Base-by-base conservation (phyloP, 768 basidiomycete species). In the Russula emetica region DNA sequence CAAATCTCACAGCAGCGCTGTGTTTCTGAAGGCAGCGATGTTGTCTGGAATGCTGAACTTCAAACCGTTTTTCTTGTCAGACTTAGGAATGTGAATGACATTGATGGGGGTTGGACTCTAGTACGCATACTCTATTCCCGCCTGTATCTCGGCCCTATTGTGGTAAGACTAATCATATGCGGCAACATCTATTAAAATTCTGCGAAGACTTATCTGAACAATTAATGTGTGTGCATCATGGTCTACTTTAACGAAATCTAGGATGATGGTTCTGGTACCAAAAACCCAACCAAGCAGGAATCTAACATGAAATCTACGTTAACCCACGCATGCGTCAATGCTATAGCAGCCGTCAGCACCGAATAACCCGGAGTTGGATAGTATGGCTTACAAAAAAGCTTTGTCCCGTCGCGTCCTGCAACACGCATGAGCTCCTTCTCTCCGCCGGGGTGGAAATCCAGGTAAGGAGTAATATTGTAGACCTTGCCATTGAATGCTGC, bases 291-390 rank as follows among this genome's bases (percentile, higher is more conserved):
- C 52, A 97, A 78, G 74, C 93, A 98, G 38, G 85, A 82, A 72
- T 98, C 95, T 24, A 99, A 79, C 92, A 98, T 97, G 69, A 88
- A 88, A 56, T 99, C 96, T n/a, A 82, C 84, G 69, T 93, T 98
- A 36, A 99, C 94, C 96, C 96, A 99, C 4, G 88, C 91, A 74
- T 99, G 96, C 0, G 95, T 98, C 26, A 83, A 75, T 52, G 89
- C 96, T 98, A 67, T 28, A 47, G 16, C 53, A 8, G 38, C 26
- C n/a, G 34, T 62, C 13, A 38, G 54, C 42, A 50, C 11, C 11
- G 6, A 18, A 34, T 30, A 8, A 45, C 36, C 28, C n/a, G 55
- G 49, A 22, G 22, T 30, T 3, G 60, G 16, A 52, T 5, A n/a
- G n/a, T n/a, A 66, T 28, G 36, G 74, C 90, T 70, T 73, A 96